Conservation (phyloP, 2,329 filamentous ascomycete species). For the Botrytis elliptica region DNA sequence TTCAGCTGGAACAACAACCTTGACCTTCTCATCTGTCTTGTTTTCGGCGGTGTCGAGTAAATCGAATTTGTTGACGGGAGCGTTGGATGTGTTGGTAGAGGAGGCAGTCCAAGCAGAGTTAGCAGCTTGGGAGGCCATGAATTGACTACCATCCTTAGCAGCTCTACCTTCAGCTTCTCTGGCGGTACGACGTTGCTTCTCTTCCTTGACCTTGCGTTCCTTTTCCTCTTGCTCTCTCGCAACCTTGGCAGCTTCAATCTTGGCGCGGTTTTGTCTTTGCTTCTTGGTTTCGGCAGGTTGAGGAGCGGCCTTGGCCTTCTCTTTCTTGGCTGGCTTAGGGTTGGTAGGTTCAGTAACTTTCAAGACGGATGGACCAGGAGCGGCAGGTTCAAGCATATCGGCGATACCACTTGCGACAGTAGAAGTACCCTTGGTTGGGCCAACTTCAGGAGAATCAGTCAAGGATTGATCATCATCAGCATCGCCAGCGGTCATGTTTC, state of each 20-base stretch:
- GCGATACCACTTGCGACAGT: slow-evolving; percentile 56
- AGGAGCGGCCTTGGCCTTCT: slow-evolving; percentile 55
- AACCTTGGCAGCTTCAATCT: slow-evolving; percentile 76
- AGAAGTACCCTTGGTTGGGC: slow-evolving; percentile 48
- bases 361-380: slow-evolving; percentile 69
- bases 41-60: slow-evolving; percentile 59
- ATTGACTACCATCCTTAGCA: slow-evolving; percentile 74
- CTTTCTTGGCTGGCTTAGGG: slow-evolving; percentile 57
- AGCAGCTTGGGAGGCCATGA: slow-evolving; percentile 48
- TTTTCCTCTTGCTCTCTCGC: slow-evolving; percentile 75
- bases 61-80: slow-evolving; percentile 43
- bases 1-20: slow-evolving; percentile 33
- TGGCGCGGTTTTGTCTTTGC: slow-evolving; percentile 88
- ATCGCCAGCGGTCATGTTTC: slow-evolving; percentile 61
- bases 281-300: slow-evolving; percentile 85
- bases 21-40: slow-evolving; percentile 38
- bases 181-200: slow-evolving; percentile 80
- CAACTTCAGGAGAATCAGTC: slow-evolving; percentile 61
- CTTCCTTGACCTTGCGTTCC: slow-evolving; percentile 70
- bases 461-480: slow-evolving; percentile 80
- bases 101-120: slow-evolving; percentile 47
- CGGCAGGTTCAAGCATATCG: slow-evolving; percentile 83
- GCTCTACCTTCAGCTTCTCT: slow-evolving; percentile 79
- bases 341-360: slow-evolving; percentile 70
- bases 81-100: slow-evolving; percentile 24